These are phyloP conservation scores for Leccinum olivaceopallidum DNA, from an alignment of 768 basidiomycete species.

Conservation along the genomic window DNA sequence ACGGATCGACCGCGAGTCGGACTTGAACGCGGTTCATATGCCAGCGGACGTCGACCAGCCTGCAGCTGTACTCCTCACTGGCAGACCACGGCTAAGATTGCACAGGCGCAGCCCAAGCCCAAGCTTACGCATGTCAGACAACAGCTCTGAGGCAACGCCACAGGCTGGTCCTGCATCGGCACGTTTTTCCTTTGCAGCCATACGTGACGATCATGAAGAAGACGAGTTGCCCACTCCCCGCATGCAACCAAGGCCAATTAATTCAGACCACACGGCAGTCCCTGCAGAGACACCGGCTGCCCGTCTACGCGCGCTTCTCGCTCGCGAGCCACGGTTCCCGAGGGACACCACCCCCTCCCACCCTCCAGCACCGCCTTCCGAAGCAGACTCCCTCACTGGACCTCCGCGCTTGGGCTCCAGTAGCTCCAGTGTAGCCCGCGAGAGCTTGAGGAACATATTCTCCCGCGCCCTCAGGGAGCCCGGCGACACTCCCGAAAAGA, in stretches of 20 bases:
- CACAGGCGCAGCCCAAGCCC: constrained; percentile 22
- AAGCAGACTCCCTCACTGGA: constrained; percentile 22
- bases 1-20: neutral
- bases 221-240: constrained; percentile 34
- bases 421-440: constrained; percentile 50
- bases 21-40: neutral
- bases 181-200: constrained; percentile 12
- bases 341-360: constrained; percentile 30
- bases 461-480: constrained; percentile 64
- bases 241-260: constrained; percentile 23
- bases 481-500: constrained; percentile 63
- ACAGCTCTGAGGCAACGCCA: constrained; percentile 21
- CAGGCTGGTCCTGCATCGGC: constrained; percentile 21
- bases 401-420: constrained; percentile 24
- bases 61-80: neutral
- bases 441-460: constrained; percentile 65
- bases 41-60: neutral
- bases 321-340: constrained; percentile 46
- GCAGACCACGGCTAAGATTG: constrained; percentile 22
- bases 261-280: constrained; percentile 10
- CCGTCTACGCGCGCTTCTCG: constrained; percentile 62
- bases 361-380: constrained; percentile 29
- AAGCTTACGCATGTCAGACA: constrained; percentile 6
- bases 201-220: constrained; percentile 24
- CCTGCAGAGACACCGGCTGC: constrained; percentile 52